Evolutionary conservation across 2,329 filamentous ascomycete genomes (phyloP).

Genomic region (Samsoniella hepiali): DNA sequence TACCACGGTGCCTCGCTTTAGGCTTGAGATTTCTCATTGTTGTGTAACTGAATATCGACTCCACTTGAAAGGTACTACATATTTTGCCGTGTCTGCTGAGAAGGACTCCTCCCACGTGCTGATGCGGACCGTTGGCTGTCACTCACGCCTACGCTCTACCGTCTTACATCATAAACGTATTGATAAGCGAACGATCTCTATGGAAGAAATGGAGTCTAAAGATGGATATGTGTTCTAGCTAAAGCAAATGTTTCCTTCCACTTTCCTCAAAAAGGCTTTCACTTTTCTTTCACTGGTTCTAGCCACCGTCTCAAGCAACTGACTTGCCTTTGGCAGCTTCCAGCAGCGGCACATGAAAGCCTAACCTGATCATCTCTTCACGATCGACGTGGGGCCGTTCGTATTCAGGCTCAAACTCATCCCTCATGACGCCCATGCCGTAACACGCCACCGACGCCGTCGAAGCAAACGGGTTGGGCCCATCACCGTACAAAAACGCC

Average conservation of each 20-base stretch:
- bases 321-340: not conserved
- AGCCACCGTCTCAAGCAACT: no score
- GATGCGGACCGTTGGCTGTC: not conserved
- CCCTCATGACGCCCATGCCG: not conserved
- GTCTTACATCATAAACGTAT: no score
- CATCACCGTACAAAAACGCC: not conserved
- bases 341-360: not conserved
- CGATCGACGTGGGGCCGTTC: not conserved
- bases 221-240: no score
- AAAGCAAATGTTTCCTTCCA: no score
- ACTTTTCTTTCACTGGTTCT: no score
- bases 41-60: slow-evolving; percentile 17
- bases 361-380: not conserved
- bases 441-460: not conserved
- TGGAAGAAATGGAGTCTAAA: not conserved
- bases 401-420: not conserved
- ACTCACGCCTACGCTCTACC: no score
- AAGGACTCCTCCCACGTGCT: not conserved
- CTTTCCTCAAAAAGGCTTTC: no score
- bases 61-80: slow-evolving; percentile 12
- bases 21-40: slow-evolving; percentile 16
- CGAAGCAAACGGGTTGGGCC: not conserved
- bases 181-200: no score
- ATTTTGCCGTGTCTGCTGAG: not conserved
- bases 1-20: slow-evolving; percentile 14